These are phyloP conservation scores for Sordaria brevicollis DNA, from an alignment of 495 filamentous ascomycete species.

Conservation along the genomic window DNA sequence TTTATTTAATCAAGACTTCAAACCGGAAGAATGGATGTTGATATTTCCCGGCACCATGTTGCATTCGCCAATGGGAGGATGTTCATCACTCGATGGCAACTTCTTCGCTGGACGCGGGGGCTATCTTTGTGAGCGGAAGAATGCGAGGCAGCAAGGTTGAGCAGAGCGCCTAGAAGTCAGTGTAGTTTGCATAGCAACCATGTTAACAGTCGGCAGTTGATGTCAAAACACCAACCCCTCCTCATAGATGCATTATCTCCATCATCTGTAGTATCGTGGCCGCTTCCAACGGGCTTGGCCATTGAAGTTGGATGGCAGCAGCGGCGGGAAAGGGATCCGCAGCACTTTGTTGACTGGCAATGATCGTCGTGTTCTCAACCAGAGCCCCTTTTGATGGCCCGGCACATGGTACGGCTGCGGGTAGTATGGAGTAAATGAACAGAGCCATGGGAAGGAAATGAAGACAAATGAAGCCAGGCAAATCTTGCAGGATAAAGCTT, in stretches of 20 bases:
- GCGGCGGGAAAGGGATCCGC: not conserved
- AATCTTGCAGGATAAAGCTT: not conserved
- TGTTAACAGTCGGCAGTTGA: constrained; percentile 1
- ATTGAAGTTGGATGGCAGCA: not conserved
- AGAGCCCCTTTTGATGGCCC: not conserved
- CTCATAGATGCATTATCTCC: not conserved
- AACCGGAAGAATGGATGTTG: not conserved
- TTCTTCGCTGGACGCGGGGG: not conserved
- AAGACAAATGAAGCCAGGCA: not conserved
- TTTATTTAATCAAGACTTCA: not conserved
- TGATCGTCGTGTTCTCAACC: not conserved
- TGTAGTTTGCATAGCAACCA: not conserved
- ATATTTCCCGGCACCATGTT: not conserved
- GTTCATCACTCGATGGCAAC: not conserved
- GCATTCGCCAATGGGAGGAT: not conserved
- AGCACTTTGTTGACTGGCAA: not conserved
- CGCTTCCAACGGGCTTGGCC: not conserved
- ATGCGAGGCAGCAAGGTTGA: not conserved
- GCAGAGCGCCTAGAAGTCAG: not conserved
- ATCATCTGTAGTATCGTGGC: not conserved
- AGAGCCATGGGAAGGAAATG: not conserved
- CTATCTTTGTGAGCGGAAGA: not conserved
- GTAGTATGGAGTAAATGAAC: not conserved
- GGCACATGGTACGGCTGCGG: not conserved
- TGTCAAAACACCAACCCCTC: not conserved